Base-by-base conservation (phyloP, 371 early-diverging fungal genomes). In the Coemansia sp. region DNA sequence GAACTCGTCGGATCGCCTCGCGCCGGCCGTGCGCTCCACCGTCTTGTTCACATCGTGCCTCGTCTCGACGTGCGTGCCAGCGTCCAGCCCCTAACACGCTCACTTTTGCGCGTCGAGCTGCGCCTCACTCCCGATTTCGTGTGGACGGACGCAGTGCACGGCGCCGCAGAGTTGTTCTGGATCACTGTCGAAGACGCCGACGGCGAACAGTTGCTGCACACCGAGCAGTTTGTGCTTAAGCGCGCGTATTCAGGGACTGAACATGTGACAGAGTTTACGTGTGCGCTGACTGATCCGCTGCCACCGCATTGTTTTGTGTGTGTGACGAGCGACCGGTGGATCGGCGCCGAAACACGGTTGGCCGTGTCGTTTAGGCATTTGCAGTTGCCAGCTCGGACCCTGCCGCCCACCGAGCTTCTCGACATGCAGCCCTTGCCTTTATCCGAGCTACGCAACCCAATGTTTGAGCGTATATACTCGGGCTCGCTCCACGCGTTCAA, bases 291-390 rank as follows among this genome's bases (percentile, higher is more conserved):
- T 51, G 97, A 96, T 21, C 97, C 97, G 21, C 80, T 96, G 53
- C 97, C 95, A 59, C 98, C 98, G 52, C 94, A 97, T 79, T 95
- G 93, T 81, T 97, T 94, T 84, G 89, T 99, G 60, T 83, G 88
- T 34, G 85, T 95, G 27, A 83, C 94, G 22, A 90, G 94, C 21
- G 99, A 99, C 81, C 88, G 96, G 6, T 99, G 99, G 99, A 67
- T 99, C 58, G 90, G 91, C 66, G 88, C 90, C 7, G 94, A 95
- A 71, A 89, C 95, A 27, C 85, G 92, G 16, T 76, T 94, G 67
- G 92, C 97, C 4, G 89, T 99, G 5, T 95, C 95, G 10, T 94
- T 99, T 85, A 87, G 88, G 81, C 92, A 93, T 66, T 75, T 97
- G 71, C 87, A 94, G 34, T 74, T 97, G 58, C 99, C 99, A 4